Conservation (phyloP, 2,329 filamentous ascomycete species). For the Aspergillus caelatus region DNA sequence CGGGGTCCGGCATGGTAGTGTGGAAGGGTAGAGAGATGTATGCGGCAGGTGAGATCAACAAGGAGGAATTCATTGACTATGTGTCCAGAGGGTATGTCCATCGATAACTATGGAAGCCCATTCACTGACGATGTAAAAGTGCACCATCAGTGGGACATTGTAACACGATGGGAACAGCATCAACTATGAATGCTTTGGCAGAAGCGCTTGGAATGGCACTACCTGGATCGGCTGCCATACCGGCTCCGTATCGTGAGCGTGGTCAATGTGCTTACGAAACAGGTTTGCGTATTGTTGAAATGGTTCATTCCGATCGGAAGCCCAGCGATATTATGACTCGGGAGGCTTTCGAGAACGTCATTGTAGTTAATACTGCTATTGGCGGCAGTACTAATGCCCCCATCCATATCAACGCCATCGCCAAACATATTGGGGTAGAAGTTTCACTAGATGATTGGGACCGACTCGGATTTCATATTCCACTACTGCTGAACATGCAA, state of each 20-base stretch:
- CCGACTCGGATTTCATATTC: slow-evolving; percentile 52
- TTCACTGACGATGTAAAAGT: slow-evolving; percentile 24
- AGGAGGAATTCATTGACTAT: slow-evolving; percentile 51
- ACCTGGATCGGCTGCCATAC: slow-evolving; percentile 55
- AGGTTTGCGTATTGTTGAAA: slow-evolving; percentile 53
- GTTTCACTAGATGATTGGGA: slow-evolving; percentile 60
- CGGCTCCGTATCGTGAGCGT: slow-evolving; percentile 54
- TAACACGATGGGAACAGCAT: slow-evolving; percentile 59
- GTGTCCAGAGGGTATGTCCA: slow-evolving; percentile 43
- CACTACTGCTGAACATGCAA: slow-evolving; percentile 58
- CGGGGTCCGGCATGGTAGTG: slow-evolving; percentile 51
- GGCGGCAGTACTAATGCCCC: slow-evolving; percentile 61
- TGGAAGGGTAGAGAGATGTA: slow-evolving; percentile 55
- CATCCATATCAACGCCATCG: slow-evolving; percentile 59
- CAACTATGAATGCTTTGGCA: slow-evolving; percentile 57
- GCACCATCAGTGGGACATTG: slow-evolving; percentile 54
- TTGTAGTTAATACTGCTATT: slow-evolving; percentile 58
- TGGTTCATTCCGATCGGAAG: slow-evolving; percentile 53
- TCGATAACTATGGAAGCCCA: too few relatives aligned
- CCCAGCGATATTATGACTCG: slow-evolving; percentile 60
- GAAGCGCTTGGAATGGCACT: slow-evolving; percentile 58
- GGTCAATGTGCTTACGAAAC: slow-evolving; percentile 54
- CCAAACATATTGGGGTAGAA: slow-evolving; percentile 56
- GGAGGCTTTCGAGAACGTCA: slow-evolving; percentile 59
- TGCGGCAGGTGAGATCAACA: slow-evolving; percentile 51